Percentiles rank a stretch among this genome's conserved stretches.
Conservation (phyloP, 2,329 filamentous ascomycete genomes). For the Juglanconis oblonga region DNA sequence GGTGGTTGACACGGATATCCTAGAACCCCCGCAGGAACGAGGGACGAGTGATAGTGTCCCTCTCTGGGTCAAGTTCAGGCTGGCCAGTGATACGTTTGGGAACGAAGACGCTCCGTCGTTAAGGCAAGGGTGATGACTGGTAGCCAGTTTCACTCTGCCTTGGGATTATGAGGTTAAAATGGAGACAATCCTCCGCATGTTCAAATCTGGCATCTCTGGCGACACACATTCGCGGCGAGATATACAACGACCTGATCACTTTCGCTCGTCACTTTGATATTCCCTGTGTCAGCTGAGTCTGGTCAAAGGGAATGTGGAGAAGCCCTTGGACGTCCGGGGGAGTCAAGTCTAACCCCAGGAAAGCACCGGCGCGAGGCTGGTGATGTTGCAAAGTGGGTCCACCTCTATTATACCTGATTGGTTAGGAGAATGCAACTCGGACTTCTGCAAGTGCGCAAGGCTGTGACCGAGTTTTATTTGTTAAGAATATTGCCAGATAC, state of each 20-base stretch:
- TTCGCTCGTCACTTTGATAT: too few relatives aligned
- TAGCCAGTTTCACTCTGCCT: not conserved
- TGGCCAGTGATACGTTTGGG: not conserved
- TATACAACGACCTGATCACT: too few relatives aligned
- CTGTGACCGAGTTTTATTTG: not conserved
- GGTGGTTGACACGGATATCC: slow-evolving; percentile 27
- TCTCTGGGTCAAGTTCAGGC: slow-evolving; percentile 36
- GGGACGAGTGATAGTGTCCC: slow-evolving; percentile 54
- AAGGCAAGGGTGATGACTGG: too few relatives aligned
- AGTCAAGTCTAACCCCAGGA: not conserved
- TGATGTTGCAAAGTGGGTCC: not conserved
- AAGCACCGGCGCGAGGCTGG: not conserved
- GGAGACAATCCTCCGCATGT: too few relatives aligned
- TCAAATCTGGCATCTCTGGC: too few relatives aligned
- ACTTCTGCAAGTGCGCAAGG: not conserved
- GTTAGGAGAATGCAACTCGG: not conserved
- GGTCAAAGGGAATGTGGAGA: too few relatives aligned
- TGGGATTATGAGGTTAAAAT: too few relatives aligned
- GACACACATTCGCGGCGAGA: too few relatives aligned
- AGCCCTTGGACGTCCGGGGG: too few relatives aligned
- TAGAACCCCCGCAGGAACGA: slow-evolving; percentile 40
- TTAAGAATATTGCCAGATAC: too few relatives aligned
- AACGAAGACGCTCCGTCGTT: not conserved
- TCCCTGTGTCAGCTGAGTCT: too few relatives aligned
- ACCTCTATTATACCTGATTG: not conserved